A percentile compares a stretch with the other conserved stretches of the same genome.
Conservation (phyloP, 805 yeast genomes). For the Candida ponderosae region DNA sequence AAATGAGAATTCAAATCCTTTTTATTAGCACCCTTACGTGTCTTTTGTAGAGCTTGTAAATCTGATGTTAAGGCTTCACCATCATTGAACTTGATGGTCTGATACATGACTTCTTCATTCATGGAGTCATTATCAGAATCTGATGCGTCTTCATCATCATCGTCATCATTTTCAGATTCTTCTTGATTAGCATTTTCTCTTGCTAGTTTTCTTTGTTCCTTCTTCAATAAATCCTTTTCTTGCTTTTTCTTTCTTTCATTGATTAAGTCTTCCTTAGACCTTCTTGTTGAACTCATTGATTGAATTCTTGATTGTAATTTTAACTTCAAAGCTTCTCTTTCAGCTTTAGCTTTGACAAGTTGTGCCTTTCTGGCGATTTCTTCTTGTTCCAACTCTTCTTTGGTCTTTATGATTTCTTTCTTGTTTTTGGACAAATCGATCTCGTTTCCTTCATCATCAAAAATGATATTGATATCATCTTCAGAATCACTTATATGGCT, state of each 20-base stretch:
- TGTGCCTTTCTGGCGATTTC: constrained; percentile 42
- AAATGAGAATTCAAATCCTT: constrained; percentile 82
- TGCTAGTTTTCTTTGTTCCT: constrained; percentile 28
- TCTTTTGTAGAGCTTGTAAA: constrained; percentile 40
- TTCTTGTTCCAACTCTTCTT: constrained; percentile 28
- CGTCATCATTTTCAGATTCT: constrained; percentile 31
- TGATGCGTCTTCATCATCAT: constrained; percentile 27
- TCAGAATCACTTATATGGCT: constrained; percentile 18
- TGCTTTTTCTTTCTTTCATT: constrained; percentile 49
- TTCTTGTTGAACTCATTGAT: constrained; percentile 67
- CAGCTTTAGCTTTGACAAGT: constrained; percentile 39
- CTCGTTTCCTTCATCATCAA: constrained; percentile 69
- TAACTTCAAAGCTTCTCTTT: constrained; percentile 41
- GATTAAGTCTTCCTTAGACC: constrained; percentile 65
- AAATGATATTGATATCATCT: constrained; percentile 35
- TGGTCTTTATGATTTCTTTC: constrained; percentile 4
- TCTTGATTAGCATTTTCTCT: constrained; percentile 31
- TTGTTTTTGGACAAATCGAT: constrained; percentile 16
- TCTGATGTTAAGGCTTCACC: constrained; percentile 78
- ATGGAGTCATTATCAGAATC: constrained; percentile 25
- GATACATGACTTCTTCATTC: constrained; percentile 51
- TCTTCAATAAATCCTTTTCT: constrained; percentile 23
- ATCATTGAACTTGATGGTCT: constrained; percentile 74
- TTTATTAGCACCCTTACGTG: constrained; percentile 75
- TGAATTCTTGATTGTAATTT: constrained; percentile 70